These are phyloP conservation scores for Syncephalastrum sp. DNA, from an alignment of 371 early-diverging fungal species.

Conservation along the genomic window DNA sequence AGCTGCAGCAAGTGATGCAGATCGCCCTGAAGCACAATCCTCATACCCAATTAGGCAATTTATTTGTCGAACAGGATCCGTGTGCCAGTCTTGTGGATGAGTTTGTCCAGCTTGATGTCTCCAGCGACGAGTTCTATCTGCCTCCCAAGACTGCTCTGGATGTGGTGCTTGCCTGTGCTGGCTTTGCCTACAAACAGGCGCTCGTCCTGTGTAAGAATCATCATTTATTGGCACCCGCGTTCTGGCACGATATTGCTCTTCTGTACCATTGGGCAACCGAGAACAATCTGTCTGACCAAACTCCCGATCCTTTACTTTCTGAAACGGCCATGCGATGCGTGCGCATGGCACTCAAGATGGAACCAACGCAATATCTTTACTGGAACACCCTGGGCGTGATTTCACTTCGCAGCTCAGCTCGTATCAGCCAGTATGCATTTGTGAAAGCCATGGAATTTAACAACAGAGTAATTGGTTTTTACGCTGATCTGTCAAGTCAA, in stretches of 20 bases:
- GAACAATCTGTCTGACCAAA: conserved; percentile 7
- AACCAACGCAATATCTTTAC: conserved; percentile 55
- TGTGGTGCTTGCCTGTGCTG: conserved; percentile 44
- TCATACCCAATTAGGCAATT: conserved; percentile 34
- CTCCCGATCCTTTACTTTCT: conserved; percentile 4
- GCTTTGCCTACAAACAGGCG: conserved; percentile 53
- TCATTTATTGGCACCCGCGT: conserved; percentile 29
- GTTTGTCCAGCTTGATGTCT: conserved; percentile 26
- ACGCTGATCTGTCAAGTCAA: too few relatives aligned
- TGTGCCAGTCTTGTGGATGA: conserved; percentile 30
- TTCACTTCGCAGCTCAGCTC: conserved; percentile 48
- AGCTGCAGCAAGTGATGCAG: conserved; percentile 32
- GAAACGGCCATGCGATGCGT: conserved; percentile 49
- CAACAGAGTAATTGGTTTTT: conserved; percentile 45
- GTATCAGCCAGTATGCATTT: conserved; percentile 82
- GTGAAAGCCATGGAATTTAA: conserved; percentile 77
- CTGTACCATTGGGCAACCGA: conserved; percentile 41
- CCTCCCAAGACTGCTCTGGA: conserved; percentile 37
- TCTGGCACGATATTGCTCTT: conserved; percentile 53
- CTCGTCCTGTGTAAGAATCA: conserved; percentile 43
- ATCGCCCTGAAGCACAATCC: conserved; percentile 17
- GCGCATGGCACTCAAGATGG: conserved; percentile 64
- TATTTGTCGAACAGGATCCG: conserved; percentile 27
- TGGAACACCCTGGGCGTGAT: conserved; percentile 84
- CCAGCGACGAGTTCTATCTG: conserved; percentile 23